Evolutionary conservation across 805 yeast genomes (phyloP).

Genomic region (Barnettozyma vustinii): DNA sequence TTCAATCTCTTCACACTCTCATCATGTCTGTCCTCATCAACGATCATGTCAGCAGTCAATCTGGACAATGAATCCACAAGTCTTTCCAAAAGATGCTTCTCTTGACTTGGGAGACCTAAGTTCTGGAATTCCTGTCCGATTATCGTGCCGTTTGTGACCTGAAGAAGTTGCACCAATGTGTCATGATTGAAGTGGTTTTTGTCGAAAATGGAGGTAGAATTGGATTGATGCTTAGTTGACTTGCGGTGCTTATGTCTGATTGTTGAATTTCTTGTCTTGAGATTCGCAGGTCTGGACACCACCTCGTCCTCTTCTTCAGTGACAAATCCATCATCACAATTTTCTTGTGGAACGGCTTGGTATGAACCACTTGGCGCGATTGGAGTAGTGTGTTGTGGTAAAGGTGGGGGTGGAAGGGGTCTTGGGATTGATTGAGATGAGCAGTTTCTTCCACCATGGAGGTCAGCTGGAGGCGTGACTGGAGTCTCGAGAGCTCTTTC

Average conservation of each 20-base stretch:
- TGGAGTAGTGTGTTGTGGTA: slow-evolving; percentile 20
- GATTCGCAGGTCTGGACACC: not conserved
- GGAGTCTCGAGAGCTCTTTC: not conserved
- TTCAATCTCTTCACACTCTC: slow-evolving; percentile 78
- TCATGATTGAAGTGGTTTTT: slow-evolving; percentile 26
- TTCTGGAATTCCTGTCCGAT: slow-evolving; percentile 60
- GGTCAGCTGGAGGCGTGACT: not conserved
- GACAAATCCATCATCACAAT: slow-evolving; percentile 21
- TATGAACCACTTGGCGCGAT: slow-evolving; percentile 8
- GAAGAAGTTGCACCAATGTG: slow-evolving; percentile 31
- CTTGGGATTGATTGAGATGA: slow-evolving; percentile 12
- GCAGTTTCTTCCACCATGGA: not conserved
- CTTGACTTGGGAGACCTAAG: slow-evolving; percentile 68
- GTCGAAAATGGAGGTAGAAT: slow-evolving; percentile 10
- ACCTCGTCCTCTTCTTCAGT: slow-evolving; percentile 22
- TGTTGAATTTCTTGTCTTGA: slow-evolving; percentile 3
- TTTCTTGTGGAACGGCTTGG: not conserved
- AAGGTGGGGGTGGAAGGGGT: slow-evolving; percentile 27
- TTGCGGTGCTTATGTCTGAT: slow-evolving; percentile 1
- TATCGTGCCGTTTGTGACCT: slow-evolving; percentile 36
- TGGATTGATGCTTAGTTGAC: slow-evolving; percentile 3
- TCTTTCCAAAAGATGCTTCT: slow-evolving; percentile 75
- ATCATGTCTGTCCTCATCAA: slow-evolving; percentile 74
- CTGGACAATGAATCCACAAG: slow-evolving; percentile 81
- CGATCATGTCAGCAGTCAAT: slow-evolving; percentile 84